Conservation (phyloP, 805 yeast species). For the Lipomyces oligophaga region DNA sequence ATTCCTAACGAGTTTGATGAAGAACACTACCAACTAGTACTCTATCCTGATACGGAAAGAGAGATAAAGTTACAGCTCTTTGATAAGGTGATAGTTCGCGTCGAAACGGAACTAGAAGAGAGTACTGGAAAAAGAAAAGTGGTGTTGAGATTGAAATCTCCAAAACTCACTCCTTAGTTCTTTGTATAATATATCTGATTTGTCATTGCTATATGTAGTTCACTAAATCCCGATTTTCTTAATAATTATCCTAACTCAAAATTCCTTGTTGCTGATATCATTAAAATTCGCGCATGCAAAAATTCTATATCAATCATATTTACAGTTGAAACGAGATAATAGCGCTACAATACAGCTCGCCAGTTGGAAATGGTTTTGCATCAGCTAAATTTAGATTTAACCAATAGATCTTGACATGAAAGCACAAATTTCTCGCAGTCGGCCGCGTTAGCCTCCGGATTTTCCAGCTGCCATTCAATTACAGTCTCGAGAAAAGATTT, state of each 20-base stretch:
- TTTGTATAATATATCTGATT: background rate
- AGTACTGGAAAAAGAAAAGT: conserved; percentile 91
- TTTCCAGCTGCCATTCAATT: conserved; percentile 71
- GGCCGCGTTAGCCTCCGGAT: conserved; percentile 53
- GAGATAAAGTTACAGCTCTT: conserved; percentile 58
- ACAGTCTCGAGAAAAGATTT: conserved; percentile 51
- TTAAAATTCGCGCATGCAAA: no score
- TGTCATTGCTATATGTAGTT: no score
- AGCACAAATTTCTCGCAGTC: conserved; percentile 49
- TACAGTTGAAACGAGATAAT: no score
- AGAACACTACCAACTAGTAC: conserved; percentile 64
- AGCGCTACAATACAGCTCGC: no score
- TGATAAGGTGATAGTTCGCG: conserved; percentile 79
- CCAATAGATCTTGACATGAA: conserved; percentile 1
- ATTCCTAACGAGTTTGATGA: conserved; percentile 68
- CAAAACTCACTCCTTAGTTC: background rate
- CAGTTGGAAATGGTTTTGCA: no score
- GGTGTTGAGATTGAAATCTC: conserved; percentile 47
- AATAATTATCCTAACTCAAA: background rate
- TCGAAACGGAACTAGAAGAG: conserved; percentile 77
- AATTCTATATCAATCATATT: no score
- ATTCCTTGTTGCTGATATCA: no score
- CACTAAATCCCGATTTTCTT: background rate
- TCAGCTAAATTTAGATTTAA: background rate
- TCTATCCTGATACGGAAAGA: conserved; percentile 48